A percentile compares a stretch with the other conserved stretches of the same genome.
Conservation (phyloP, 768 basidiomycete species). For the Tulasnella sp. region DNA sequence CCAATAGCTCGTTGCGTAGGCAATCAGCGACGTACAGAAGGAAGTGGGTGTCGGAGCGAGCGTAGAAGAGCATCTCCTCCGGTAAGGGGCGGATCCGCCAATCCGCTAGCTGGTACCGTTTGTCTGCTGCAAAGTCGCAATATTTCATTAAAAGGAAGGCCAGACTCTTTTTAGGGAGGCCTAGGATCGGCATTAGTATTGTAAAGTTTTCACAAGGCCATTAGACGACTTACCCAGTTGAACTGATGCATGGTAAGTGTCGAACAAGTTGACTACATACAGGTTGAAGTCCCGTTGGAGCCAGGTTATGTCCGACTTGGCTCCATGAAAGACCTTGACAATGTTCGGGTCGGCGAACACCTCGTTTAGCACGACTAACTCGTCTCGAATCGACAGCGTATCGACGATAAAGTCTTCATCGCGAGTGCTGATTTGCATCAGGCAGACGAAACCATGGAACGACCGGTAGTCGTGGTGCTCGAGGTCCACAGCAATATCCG, state of each 20-base stretch:
- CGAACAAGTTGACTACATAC: constrained; percentile 93
- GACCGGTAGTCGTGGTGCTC: constrained; percentile 90
- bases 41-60: constrained; percentile 94
- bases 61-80: constrained; percentile 84
- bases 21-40: constrained; percentile 89
- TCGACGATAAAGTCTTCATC: constrained; percentile 86
- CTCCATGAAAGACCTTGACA: constrained; percentile 83
- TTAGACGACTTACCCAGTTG: constrained; percentile 53
- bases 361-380: constrained; percentile 70
- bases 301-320: constrained; percentile 92
- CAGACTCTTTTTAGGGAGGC: constrained; percentile 78
- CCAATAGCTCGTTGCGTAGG: constrained; percentile 81
- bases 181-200: constrained; percentile 38
- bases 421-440: constrained; percentile 88
- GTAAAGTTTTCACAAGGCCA: neutral
- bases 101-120: constrained; percentile 94
- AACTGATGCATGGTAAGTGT: constrained; percentile 93
- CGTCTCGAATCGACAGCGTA: constrained; percentile 66
- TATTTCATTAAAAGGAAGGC: constrained; percentile 82
- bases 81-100: constrained; percentile 94
- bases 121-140: constrained; percentile 86
- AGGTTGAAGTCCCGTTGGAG: constrained; percentile 93
- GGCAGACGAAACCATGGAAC: constrained; percentile 81
- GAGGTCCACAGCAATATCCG: constrained; percentile 86
- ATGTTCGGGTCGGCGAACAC: constrained; percentile 80